These are phyloP conservation scores for Botryotinia calthae DNA, from an alignment of 2,329 filamentous ascomycete species.

Conservation along the genomic window DNA sequence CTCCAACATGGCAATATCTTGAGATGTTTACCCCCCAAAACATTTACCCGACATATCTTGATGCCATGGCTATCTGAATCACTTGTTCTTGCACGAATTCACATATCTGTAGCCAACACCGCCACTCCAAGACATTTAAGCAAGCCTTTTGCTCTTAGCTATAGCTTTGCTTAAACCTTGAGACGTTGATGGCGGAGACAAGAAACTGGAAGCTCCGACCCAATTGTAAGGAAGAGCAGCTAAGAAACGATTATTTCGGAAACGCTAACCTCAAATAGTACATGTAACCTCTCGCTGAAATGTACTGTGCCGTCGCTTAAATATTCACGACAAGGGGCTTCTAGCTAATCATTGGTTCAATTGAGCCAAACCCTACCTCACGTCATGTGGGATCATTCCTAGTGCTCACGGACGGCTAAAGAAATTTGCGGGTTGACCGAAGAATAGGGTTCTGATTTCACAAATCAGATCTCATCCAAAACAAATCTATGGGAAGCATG, in stretches of 20 bases:
- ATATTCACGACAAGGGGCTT: background rate
- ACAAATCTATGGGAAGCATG: background rate
- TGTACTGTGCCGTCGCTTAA: background rate
- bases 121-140: background rate
- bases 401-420: constrained; percentile 11
- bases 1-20: background rate
- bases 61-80: background rate
- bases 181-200: background rate
- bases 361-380: constrained; percentile 4
- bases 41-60: background rate
- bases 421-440: constrained; percentile 4
- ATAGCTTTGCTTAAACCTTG: background rate
- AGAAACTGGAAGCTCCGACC: background rate
- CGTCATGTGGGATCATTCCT: background rate
- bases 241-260: background rate
- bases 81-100: background rate
- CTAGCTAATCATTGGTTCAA: constrained; percentile 6
- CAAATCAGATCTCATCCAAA: background rate
- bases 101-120: background rate
- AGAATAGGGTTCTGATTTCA: background rate
- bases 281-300: background rate
- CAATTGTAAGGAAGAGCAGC: background rate
- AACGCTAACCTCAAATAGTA: background rate
- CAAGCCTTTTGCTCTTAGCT: background rate
- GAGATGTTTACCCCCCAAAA: background rate